These are phyloP conservation scores for Trametes punicea DNA, from an alignment of 768 basidiomycete genomes.

Conservation along the genomic window DNA sequence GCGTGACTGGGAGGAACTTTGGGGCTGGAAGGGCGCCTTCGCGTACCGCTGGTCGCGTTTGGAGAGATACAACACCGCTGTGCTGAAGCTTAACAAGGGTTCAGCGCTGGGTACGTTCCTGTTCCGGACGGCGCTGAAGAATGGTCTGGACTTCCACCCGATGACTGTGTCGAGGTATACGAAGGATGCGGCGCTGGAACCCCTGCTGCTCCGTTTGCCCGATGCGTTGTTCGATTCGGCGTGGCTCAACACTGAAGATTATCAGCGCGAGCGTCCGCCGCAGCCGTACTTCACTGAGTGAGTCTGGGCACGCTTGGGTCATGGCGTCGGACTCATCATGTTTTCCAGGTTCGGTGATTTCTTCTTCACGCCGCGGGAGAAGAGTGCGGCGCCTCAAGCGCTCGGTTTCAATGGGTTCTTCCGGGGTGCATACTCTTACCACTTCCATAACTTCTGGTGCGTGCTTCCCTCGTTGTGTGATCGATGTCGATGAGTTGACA, in stretches of 20 bases:
- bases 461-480: constrained; percentile 21
- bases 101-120: constrained; percentile 91
- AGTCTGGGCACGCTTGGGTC: constrained; percentile 7
- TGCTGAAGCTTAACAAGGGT: constrained; percentile 88
- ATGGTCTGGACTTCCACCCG: constrained; percentile 94
- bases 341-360: constrained; percentile 75
- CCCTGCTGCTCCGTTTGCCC: constrained; percentile 80
- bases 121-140: constrained; percentile 92
- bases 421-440: constrained; percentile 92
- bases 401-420: constrained; percentile 96
- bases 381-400: constrained; percentile 79
- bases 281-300: constrained; percentile 93
- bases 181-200: constrained; percentile 84
- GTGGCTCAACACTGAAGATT: constrained; percentile 92
- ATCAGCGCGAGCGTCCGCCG: constrained; percentile 88
- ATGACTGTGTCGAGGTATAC: constrained; percentile 92
- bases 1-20: constrained; percentile 97
- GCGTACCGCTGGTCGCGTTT: constrained; percentile 95
- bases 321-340: neutral
- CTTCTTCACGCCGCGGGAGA: constrained; percentile 73
- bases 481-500: neutral
- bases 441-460: constrained; percentile 93
- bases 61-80: constrained; percentile 94
- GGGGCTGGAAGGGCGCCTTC: constrained; percentile 96
- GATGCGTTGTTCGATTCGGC: constrained; percentile 97